Conservation (phyloP, 2,329 filamentous ascomycete genomes). For the Talaromyces atroroseus region DNA sequence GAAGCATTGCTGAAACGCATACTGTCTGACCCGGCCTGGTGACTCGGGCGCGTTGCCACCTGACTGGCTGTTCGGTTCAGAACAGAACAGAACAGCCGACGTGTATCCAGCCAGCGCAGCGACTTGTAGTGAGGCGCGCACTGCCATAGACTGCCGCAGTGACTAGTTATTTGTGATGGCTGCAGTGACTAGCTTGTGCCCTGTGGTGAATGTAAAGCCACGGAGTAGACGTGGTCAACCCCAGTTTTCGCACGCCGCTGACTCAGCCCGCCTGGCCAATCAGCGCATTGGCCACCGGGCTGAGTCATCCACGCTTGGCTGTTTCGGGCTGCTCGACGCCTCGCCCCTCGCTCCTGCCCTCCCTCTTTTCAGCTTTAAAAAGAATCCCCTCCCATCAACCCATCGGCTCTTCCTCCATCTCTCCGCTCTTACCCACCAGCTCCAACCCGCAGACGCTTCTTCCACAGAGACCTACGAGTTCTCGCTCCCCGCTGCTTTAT, state of each 20-base stretch:
- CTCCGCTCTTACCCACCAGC: constrained; percentile 16
- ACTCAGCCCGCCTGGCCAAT: constrained; percentile 8
- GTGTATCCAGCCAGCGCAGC: not conserved
- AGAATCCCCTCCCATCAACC: not conserved
- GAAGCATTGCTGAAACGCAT: not conserved
- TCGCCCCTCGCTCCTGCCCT: constrained; percentile 9
- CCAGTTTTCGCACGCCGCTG: not conserved
- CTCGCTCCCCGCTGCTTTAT: constrained; percentile 20
- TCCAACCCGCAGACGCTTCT: constrained; percentile 16
- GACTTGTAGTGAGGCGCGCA: not conserved
- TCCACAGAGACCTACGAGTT: constrained; percentile 30
- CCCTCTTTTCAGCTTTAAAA: not conserved
- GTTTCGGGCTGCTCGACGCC: constrained; percentile 15
- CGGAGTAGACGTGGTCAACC: no score
- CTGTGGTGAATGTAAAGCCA: no score
- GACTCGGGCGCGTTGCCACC: constrained; percentile 1
- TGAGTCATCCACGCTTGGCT: constrained; percentile 20
- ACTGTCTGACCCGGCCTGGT: constrained; percentile 3
- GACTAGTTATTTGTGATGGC: no score
- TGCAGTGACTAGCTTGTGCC: no score
- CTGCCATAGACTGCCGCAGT: no score
- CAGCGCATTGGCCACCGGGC: constrained; percentile 14
- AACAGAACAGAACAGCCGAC: not conserved
- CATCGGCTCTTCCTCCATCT: constrained; percentile 18
- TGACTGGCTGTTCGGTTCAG: not conserved